Evolutionary conservation across 176 grass and related monocot genomes (phyloP).

Genomic region (Ensete ventricosum): DNA sequence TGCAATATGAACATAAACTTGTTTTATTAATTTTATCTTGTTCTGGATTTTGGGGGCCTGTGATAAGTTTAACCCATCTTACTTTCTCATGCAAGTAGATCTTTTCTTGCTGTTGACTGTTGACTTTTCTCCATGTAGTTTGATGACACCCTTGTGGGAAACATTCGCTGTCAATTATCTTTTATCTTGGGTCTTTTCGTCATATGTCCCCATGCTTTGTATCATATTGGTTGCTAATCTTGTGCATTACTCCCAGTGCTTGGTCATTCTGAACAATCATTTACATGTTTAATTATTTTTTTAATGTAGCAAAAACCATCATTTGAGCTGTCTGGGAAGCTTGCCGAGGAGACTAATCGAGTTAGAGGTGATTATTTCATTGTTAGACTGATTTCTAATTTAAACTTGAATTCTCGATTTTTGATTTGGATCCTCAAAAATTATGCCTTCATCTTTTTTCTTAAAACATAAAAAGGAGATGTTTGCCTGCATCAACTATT

Average conservation of each 20-base stretch:
- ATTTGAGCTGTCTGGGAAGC: conserved; percentile 95
- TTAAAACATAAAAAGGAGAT: not conserved
- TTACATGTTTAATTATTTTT: conserved; percentile 1
- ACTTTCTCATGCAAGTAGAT: not conserved
- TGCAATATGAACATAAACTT: not conserved
- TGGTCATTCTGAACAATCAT: not conserved
- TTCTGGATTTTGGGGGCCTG: no score
- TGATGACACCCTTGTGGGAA: not conserved
- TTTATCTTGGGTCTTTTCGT: not conserved
- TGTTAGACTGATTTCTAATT: not conserved
- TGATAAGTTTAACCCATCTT: no score
- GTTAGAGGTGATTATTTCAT: conserved; percentile 50
- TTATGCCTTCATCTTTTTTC: no score
- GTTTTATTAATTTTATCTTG: not conserved
- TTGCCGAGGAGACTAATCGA: conserved; percentile 96
- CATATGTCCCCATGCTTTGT: no score
- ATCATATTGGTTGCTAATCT: no score
- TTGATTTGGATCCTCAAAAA: no score
- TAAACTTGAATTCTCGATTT: not conserved
- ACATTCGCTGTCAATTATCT: not conserved
- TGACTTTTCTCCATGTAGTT: not conserved
- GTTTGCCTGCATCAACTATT: no score
- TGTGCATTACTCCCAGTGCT: not conserved
- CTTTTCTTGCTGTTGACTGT: not conserved
- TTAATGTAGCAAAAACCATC: conserved; percentile 83